Evolutionary conservation across 2,329 filamentous ascomycete genomes (phyloP).

Genomic region (Arthrobotrys entomopaga): DNA sequence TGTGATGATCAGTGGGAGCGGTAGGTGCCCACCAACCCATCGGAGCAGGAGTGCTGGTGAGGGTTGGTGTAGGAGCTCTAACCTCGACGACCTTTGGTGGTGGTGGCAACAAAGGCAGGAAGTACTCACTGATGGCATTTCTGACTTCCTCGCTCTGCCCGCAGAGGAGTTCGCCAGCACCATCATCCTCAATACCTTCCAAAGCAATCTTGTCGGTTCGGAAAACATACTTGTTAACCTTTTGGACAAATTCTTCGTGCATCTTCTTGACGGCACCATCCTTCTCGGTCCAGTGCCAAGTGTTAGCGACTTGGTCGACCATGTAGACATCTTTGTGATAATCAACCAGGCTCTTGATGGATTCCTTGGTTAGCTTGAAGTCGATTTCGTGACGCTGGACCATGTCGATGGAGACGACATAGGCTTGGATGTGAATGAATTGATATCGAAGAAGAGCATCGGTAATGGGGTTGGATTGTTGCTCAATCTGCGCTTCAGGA

Average conservation of each 20-base stretch:
- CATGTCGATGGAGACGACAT: conserved; percentile 99
- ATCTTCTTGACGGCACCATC: conserved; percentile 95
- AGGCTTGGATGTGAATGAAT: conserved; percentile 92
- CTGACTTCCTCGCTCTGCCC: conserved; percentile 95
- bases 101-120: conserved; percentile 85
- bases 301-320: conserved; percentile 85
- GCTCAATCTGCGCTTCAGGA: conserved; percentile 76
- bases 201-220: conserved; percentile 86
- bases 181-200: conserved; percentile 96
- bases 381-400: conserved; percentile 96
- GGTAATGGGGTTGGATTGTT: conserved; percentile 81
- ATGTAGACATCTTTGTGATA: conserved; percentile 97
- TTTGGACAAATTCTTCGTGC: conserved; percentile 95
- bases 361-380: conserved; percentile 94
- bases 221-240: conserved; percentile 96
- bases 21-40: conserved; percentile 84
- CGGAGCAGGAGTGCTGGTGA: conserved; percentile 81
- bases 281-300: conserved; percentile 96
- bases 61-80: conserved; percentile 74
- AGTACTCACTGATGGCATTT: conserved; percentile 81
- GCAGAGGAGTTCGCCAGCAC: conserved; percentile 88
- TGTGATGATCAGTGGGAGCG: conserved; percentile 63
- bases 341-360: conserved; percentile 90
- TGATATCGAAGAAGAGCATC: conserved; percentile 93
- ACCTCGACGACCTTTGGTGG: conserved; percentile 90